phyloP scores from a whole-genome alignment of 2,329 filamentous ascomycete species.

The Claviceps sp. region DNA sequence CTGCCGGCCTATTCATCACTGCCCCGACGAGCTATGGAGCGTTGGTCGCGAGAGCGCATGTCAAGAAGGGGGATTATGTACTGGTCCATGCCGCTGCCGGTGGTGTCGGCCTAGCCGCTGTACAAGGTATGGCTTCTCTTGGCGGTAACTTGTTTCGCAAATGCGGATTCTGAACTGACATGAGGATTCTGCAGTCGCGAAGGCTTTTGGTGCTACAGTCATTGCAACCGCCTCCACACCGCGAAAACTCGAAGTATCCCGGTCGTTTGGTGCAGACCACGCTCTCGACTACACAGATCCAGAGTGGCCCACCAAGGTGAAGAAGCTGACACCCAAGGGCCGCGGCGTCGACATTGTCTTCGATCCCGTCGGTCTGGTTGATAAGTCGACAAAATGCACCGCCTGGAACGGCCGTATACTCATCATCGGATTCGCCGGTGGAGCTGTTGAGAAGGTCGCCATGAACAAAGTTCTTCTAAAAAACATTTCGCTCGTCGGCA shows the following conservation, averaged over 20 bases:
- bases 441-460: constrained; percentile 75
- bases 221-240: constrained; percentile 76
- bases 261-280: constrained; percentile 72
- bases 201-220: constrained; percentile 83
- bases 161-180: not conserved
- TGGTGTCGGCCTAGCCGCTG: constrained; percentile 79
- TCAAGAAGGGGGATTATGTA: constrained; percentile 73
- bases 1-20: constrained; percentile 82
- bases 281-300: constrained; percentile 60
- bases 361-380: constrained; percentile 84
- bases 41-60: constrained; percentile 61
- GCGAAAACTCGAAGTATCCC: constrained; percentile 69
- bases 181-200: constrained; percentile 46
- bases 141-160: not conserved
- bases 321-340: constrained; percentile 60
- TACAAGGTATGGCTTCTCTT: constrained; percentile 44
- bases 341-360: constrained; percentile 82
- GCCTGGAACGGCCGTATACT: constrained; percentile 86
- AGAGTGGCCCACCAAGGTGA: constrained; percentile 55
- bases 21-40: constrained; percentile 82
- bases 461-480: constrained; percentile 88
- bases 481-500: constrained; percentile 78
- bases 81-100: constrained; percentile 87
- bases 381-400: constrained; percentile 77
- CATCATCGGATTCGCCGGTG: constrained; percentile 70